phyloP scores from a whole-genome alignment of 306 rosid genomes.

The Delonix regia region DNA sequence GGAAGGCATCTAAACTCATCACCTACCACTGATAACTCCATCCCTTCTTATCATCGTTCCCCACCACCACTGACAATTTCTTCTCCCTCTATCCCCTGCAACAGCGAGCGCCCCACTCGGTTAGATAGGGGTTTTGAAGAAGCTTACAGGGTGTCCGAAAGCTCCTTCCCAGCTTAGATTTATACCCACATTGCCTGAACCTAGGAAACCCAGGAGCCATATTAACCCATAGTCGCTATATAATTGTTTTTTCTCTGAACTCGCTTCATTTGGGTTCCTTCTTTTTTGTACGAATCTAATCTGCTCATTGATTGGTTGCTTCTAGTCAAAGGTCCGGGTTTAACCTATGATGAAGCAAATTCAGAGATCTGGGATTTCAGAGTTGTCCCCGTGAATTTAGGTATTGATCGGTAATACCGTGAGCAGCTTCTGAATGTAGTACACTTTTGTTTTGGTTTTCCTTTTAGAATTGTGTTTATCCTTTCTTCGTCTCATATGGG shows the following conservation, averaged over 20 bases:
- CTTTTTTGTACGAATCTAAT: not conserved
- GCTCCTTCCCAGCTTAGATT: conserved; percentile 82
- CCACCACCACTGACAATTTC: conserved; percentile 43
- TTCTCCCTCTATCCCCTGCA: conserved; percentile 29
- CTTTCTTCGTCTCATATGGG: conserved; percentile 14
- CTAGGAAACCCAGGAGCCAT: conserved; percentile 18
- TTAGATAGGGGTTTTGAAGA: conserved; percentile 33
- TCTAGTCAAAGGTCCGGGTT: conserved; percentile 55
- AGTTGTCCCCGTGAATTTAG: conserved; percentile 34
- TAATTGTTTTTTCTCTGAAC: conserved; percentile 39
- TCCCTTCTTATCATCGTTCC: conserved; percentile 48
- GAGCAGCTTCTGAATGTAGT: not conserved
- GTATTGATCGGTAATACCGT: conserved; percentile 35
- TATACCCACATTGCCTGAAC: conserved; percentile 51
- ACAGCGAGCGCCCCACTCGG: conserved; percentile 28
- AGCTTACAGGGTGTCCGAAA: conserved; percentile 43
- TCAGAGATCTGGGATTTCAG: conserved; percentile 73
- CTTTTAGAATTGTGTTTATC: conserved; percentile 1
- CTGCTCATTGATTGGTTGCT: not conserved
- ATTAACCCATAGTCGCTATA: conserved; percentile 4
- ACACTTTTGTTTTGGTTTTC: not conserved
- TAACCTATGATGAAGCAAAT: conserved; percentile 43
- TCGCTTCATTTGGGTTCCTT: conserved; percentile 36
- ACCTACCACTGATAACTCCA: conserved; percentile 84
- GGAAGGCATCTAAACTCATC: conserved; percentile 56